phyloP scores from a whole-genome alignment of 1,284 basidiomycete genomes.

The Irpex sp. region DNA sequence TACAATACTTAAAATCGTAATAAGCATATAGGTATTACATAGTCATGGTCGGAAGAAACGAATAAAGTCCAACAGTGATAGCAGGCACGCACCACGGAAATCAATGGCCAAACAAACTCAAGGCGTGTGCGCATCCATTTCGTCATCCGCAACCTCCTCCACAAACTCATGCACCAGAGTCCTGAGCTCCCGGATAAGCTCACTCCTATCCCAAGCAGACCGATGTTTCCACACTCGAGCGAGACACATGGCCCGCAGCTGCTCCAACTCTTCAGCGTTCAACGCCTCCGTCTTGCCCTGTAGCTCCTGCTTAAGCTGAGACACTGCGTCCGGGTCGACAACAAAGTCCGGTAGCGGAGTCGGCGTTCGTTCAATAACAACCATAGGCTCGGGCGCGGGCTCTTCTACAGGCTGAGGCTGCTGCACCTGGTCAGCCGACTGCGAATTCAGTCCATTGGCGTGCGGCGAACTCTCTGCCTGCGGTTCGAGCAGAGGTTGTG shows the following conservation, averaged over 20 bases:
- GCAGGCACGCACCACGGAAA: background rate
- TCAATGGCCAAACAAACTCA: background rate
- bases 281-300: slow-evolving; percentile 51
- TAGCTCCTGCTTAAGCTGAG: slow-evolving; percentile 43
- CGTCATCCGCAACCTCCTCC: slow-evolving; percentile 43
- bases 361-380: slow-evolving; percentile 51
- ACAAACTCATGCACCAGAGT: slow-evolving; percentile 57
- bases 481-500: background rate
- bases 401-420: slow-evolving; percentile 25
- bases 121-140: slow-evolving; percentile 19
- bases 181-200: slow-evolving; percentile 57
- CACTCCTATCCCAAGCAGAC: slow-evolving; percentile 78
- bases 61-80: background rate
- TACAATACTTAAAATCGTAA: background rate
- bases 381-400: slow-evolving; percentile 36
- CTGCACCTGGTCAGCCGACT: background rate
- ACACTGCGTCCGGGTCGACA: slow-evolving; percentile 45
- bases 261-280: slow-evolving; percentile 89
- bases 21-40: background rate
- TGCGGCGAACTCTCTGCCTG: background rate
- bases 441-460: background rate
- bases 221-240: slow-evolving; percentile 80
- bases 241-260: slow-evolving; percentile 83
- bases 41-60: background rate
- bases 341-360: slow-evolving; percentile 68